Evolutionary conservation across 192 early-diverging fungal genomes (phyloP), one percentile per base, ranked within the genome.

Genomic region (Backusella morwellensis): DNA sequence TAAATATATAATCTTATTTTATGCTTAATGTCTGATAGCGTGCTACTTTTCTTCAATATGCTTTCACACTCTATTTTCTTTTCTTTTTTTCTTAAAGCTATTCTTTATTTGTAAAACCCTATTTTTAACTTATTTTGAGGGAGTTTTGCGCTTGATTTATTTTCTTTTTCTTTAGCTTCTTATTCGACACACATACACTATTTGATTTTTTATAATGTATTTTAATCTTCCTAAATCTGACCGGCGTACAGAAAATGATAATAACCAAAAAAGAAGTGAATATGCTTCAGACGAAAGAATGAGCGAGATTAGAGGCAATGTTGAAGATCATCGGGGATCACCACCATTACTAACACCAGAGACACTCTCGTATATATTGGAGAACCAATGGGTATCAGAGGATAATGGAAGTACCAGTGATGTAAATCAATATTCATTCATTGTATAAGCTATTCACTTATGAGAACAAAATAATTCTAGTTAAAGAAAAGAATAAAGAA

Each of bases 271-370:
- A 50, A 72, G 42, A 72, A 42, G 47, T 8, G 38, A 40, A 0
- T 34, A 0, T 32, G 14, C 44, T n/a, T 40, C 70, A 29, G 74
- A 75, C 56, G 66, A 66, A 47, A 38, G 74, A 17, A 21, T 75
- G 17, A 9, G 93, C 81, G 90, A 91, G 36, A 87, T 91, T 35
- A 88, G 93, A 54, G 92, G 93, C 80, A 91, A 88, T 80, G 86
- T 94, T n/a, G 91, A 94, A 84, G 93, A 94, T 67, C 74, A 75
- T 34, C 50, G 74, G 74, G 59, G 74, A n/a, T 75, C 74, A 23
- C 74, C 74, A 34, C 59, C 59, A 4, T 17, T 75, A 26, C 21
- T 75, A 26, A 75, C 74, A 38, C 74, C 74, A 17, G 40, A 36
- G 7, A 75, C 74, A 21, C 26, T 75, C 2, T 38, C 74, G 0